Evolutionary conservation across 768 basidiomycete species (phyloP), one percentile per base, ranked within the genome.

Genomic region (Tulasnella sp.): DNA sequence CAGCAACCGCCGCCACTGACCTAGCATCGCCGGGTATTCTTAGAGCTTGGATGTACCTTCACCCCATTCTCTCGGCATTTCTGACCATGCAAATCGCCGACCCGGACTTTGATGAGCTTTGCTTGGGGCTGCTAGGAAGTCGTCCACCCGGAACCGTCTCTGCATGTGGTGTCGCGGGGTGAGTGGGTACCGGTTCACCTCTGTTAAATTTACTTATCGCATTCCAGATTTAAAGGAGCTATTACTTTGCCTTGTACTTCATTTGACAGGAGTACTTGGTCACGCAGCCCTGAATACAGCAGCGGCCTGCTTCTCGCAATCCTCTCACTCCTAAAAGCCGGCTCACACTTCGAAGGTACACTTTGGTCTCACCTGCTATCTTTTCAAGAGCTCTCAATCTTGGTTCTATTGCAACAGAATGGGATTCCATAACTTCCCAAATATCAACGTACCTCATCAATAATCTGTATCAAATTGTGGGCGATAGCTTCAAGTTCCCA

Each of bases 401-500:
- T 9, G 12, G 39, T 67, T 41, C 62, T 40, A 75, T 74, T 62
- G 42, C 72, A 32, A 0, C 74, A 94, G 94, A 91, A 42, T 82
- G 88, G 5, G 84, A 88, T 67, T 87, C 89, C 67, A 83, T 83
- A 35, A 89, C 89, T 17, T 89, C 86, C 74, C 88, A 89, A 0
- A 89, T 91, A 74, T 84, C 89, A 0, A 96, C 92, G 78, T 97
- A 94, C 79, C 84, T 89, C 0, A 85, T 89, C 0, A 44, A 40
- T 26, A 89, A 91, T 1, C 81, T 98, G 35, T 83, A 86, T 0
- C 81, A 85, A 19, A 81, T 81, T 8, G 84, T 92, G 14, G 92
- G 92, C 1, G 76, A 81, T 0, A 77, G 79, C 2, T 95, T 88
- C 76, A 83, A 86, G 68, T 78, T 86, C 5, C 91, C 95, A 0